These are phyloP conservation scores for Phlegmacium glaucopus DNA, from an alignment of 768 basidiomycete genomes.

Conservation along the genomic window DNA sequence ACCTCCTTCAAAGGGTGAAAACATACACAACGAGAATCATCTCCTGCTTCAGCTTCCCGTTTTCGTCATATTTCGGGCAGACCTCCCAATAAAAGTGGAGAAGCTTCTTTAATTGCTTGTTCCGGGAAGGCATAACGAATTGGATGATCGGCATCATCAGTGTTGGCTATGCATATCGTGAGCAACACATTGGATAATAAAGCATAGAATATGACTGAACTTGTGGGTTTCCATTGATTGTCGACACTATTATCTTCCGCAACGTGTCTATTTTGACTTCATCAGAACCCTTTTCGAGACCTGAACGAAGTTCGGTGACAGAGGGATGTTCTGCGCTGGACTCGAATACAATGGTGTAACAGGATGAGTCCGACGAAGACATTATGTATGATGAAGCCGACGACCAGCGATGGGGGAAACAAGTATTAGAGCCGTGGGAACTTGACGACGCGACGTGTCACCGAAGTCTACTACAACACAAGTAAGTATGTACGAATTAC, in stretches of 20 bases:
- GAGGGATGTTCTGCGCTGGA: conserved; percentile 71
- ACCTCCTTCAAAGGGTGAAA: background rate
- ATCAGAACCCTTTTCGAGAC: conserved; percentile 92
- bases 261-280: conserved; percentile 96
- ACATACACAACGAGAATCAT: conserved; percentile 98
- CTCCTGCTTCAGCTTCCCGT: conserved; percentile 97
- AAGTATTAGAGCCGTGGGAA: conserved; percentile 20
- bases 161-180: conserved; percentile 53
- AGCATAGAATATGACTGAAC: conserved; percentile 39
- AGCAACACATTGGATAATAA: background rate
- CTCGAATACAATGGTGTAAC: conserved; percentile 79
- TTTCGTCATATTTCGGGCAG: conserved; percentile 96
- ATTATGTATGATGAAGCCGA: conserved; percentile 20
- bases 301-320: conserved; percentile 75
- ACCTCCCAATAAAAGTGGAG: conserved; percentile 97
- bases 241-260: conserved; percentile 89
- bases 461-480: no score
- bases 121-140: conserved; percentile 92
- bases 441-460: conserved; percentile 22
- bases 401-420: conserved; percentile 16
- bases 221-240: conserved; percentile 92
- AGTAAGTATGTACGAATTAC: no score
- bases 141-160: conserved; percentile 98
- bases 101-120: conserved; percentile 96
- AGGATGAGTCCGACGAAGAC: conserved; percentile 55